Conservation (phyloP, 352 stramenopile species). For the Hyaloperonospora brassicae region DNA sequence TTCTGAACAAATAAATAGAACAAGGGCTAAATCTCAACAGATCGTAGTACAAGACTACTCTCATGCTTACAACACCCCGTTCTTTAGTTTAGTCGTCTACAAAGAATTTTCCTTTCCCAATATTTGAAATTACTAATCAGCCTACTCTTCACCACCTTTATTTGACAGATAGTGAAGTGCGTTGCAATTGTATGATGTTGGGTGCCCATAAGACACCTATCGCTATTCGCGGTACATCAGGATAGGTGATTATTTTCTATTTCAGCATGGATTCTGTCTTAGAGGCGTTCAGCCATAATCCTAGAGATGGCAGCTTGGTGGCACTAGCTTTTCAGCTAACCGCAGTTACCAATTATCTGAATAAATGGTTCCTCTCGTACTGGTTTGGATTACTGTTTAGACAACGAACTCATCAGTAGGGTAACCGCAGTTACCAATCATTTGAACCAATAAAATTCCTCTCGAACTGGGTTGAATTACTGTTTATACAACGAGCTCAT, state of each 20-base stretch:
- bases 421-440: too few species aligned
- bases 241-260: slow-evolving; percentile 75
- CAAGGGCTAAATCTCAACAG: slow-evolving; percentile 42
- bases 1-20: slow-evolving; percentile 22
- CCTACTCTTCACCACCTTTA: slow-evolving; percentile 13
- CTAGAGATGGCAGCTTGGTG: neutral
- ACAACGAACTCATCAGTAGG: too few species aligned
- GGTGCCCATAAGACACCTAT: slow-evolving; percentile 7
- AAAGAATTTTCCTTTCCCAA: slow-evolving; percentile 84
- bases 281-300: slow-evolving; percentile 6
- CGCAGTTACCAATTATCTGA: too few species aligned
- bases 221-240: neutral
- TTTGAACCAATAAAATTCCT: too few species aligned
- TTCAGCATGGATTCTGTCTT: slow-evolving; percentile 88
- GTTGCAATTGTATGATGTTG: slow-evolving; percentile 36
- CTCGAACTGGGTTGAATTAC: too few species aligned
- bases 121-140: slow-evolving; percentile 60
- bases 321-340: too few species aligned
- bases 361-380: too few species aligned
- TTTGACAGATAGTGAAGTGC: slow-evolving; percentile 13
- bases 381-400: too few species aligned
- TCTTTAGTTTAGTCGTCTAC: slow-evolving; percentile 85
- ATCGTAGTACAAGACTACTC: slow-evolving; percentile 27
- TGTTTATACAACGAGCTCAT: too few species aligned
- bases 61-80: slow-evolving; percentile 19